Evolutionary conservation across 2,329 filamentous ascomycete genomes (phyloP), one percentile per base, ranked within the genome.

Genomic region (Talaromyces sp.): DNA sequence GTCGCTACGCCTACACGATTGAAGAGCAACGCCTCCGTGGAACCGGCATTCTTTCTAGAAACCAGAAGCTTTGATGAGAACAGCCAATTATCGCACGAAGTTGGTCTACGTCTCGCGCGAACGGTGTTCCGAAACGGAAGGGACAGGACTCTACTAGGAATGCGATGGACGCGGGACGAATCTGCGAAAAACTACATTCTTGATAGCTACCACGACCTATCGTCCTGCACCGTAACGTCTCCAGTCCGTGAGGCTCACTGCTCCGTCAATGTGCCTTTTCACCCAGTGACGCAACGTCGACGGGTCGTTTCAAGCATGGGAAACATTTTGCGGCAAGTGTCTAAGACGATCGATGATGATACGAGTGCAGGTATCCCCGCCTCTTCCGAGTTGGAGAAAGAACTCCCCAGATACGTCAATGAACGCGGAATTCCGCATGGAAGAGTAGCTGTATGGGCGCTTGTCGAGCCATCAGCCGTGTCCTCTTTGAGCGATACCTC

Each of bases 71-170:
- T 55, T 15, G 40, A 62, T 36, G 33, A 11, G 4, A 21, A 51
- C 25, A 52, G 51, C 19, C 50, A 55, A 43, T 19, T 25, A 39
- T 57, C 64, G 10, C 64, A 73, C 53, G 69, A 74, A 52, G 60
- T 77, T 40, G 73, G 73, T 39, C 53, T 77, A 25, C 73, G 71
- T n/a, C 67, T 75, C 25, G 71, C 74, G 35, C 74, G 75, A 46
- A 77, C 74, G 1, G 64, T 76, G 9, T 77, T 77, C 43, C 53
- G 72, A 36, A 76, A 75, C 58, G 74, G 73, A 9, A 72, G 69
- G n/a, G 71, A 75, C 52, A 70, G 68, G 28, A 77, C 74, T 1
- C 66, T 76, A 10, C 58, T 73, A 36, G 72, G 69, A 33, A 70
- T 70, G 60, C 69, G 66, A 17, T 76, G 74, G 73, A 25, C 57